phyloP scores from a whole-genome alignment of 768 basidiomycete genomes.

The Infundibulicybe gibba region DNA sequence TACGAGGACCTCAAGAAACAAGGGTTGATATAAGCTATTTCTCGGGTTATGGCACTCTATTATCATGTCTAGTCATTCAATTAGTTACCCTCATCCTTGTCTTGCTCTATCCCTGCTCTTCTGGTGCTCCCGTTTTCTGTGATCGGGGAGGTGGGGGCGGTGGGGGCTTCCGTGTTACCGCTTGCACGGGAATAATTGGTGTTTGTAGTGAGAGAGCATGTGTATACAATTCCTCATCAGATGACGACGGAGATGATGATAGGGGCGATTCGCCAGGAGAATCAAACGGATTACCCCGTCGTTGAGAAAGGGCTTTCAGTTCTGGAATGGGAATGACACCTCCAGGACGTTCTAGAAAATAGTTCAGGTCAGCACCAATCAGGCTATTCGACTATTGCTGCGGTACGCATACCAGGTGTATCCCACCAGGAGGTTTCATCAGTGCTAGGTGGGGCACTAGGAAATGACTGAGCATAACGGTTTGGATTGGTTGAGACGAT shows the following conservation, averaged over 20 bases:
- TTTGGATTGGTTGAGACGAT: conserved; percentile 1
- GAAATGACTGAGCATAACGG: not conserved
- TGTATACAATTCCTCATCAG: conserved; percentile 81
- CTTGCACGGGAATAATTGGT: conserved; percentile 62
- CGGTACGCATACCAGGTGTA: conserved; percentile 50
- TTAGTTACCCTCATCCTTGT: not conserved
- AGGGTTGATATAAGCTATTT: conserved; percentile 64
- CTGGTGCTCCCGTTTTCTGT: conserved; percentile 14
- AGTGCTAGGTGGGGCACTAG: conserved; percentile 83
- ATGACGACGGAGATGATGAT: conserved; percentile 77
- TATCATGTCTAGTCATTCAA: conserved; percentile 3
- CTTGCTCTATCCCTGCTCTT: not conserved
- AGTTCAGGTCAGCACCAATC: conserved; percentile 1
- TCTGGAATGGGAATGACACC: conserved; percentile 48
- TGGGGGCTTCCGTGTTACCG: conserved; percentile 34
- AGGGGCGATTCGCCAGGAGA: conserved; percentile 60
- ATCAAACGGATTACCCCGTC: conserved; percentile 68
- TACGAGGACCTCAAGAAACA: conserved; percentile 97
- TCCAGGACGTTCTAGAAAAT: conserved; percentile 48
- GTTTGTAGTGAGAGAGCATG: conserved; percentile 69
- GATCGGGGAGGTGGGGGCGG: conserved; percentile 44
- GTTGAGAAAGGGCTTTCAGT: conserved; percentile 26
- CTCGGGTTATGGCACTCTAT: not conserved
- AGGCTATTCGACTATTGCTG: not conserved
- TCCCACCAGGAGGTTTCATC: conserved; percentile 82